These are phyloP conservation scores for Vachellia collinsii DNA, from an alignment of 306 rosid species.

Conservation along the genomic window DNA sequence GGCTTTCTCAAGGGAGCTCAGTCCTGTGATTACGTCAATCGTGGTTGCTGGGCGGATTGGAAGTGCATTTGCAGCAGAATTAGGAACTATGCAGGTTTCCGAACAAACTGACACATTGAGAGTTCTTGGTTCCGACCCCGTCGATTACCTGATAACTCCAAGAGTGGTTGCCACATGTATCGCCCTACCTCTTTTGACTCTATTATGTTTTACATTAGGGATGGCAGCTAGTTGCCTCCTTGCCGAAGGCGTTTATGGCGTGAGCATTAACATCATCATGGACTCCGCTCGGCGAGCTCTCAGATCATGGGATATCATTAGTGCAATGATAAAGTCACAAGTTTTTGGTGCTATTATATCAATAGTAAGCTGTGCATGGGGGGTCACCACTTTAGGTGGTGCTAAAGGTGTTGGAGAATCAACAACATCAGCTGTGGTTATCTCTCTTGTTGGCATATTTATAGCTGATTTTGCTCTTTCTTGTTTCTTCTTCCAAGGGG, in stretches of 20 bases:
- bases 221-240: slow-evolving; percentile 93
- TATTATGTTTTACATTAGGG: slow-evolving; percentile 83
- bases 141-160: slow-evolving; percentile 93
- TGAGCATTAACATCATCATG: slow-evolving; percentile 86
- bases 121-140: slow-evolving; percentile 89
- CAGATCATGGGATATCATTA: slow-evolving; percentile 82
- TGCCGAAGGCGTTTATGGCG: slow-evolving; percentile 83
- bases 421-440: slow-evolving; percentile 93
- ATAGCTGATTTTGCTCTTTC: slow-evolving; percentile 93
- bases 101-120: slow-evolving; percentile 95
- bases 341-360: slow-evolving; percentile 92
- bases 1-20: slow-evolving; percentile 96
- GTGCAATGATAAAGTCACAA: slow-evolving; percentile 94
- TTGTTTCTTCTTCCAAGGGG: slow-evolving; percentile 84
- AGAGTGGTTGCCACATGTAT: slow-evolving; percentile 80
- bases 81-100: slow-evolving; percentile 99
- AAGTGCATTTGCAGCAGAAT: slow-evolving; percentile 95
- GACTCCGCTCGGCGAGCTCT: slow-evolving; percentile 91
- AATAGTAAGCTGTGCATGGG: slow-evolving; percentile 95
- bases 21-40: slow-evolving; percentile 91
- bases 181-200: slow-evolving; percentile 85
- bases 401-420: slow-evolving; percentile 98
- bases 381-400: slow-evolving; percentile 89
- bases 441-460: slow-evolving; percentile 95
- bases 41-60: slow-evolving; percentile 97